Evolutionary conservation across 2,329 filamentous ascomycete species (phyloP), one percentile per base, ranked within the genome.

Genomic region (Camillea tinctor): DNA sequence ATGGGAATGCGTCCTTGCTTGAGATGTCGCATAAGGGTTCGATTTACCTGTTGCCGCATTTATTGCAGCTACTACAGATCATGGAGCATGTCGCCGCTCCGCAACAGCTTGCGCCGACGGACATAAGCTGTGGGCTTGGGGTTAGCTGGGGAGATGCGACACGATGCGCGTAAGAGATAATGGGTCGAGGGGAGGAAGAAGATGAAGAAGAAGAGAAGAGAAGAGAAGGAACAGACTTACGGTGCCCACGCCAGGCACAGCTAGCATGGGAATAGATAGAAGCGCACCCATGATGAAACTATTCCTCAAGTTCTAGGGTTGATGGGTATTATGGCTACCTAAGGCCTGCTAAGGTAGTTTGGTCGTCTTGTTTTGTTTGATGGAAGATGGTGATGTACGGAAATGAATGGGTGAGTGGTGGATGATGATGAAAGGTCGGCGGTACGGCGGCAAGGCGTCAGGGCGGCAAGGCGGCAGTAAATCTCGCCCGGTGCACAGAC

Each of bases 81-180:
- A 95, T 94, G 69, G 93, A 96, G 79, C 94, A 98, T 56, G 95
- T 97, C 52, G 95, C 93, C 24, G 95, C 95, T 73, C 95, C 95
- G 75, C 95, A 99, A 79, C 95, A 99, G 71, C 93, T 97, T 64
- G 90, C 92, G 64, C 82, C 90, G 68, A 93, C 88, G 50, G 90
- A 92, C 67, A 92, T 74, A 64, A 96, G 70, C 91, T 93, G 71
- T 68, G 62, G 6, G 13, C 13, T 11, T 30, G 13, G 7, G 26
- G 19, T 56, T 55, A 52, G 59, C 20, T 58, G 40, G n/a, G 30
- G 24, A 19, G 24, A 15, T 50, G 55, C 17, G 36, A 11, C n/a
- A 44, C 36, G 51, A 58, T 55, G 54, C 56, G 44, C 55, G 24
- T 58, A 23, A 30, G 40, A 19, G 20, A 30, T 11, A 23, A 30